phyloP scores from a whole-genome alignment of 164 flowering plant genomes.

The Vitis amurensis region DNA sequence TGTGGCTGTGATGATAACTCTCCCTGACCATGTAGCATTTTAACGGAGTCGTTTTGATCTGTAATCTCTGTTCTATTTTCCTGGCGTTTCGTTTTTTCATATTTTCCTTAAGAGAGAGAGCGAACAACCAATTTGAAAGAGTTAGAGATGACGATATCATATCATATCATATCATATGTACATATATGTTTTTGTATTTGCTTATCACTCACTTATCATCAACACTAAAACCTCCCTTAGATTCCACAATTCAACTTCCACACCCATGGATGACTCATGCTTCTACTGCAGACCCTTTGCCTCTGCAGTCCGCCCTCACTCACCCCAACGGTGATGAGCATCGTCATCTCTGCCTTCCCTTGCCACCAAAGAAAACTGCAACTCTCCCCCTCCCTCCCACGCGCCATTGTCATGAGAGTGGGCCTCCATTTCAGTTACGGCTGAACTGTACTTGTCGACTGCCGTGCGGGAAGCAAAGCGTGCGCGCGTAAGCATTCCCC shows the following conservation, averaged over 20 bases:
- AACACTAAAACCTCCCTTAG: too few species aligned
- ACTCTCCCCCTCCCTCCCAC: background rate
- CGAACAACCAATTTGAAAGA: background rate
- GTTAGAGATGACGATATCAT: background rate
- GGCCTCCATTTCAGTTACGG: too few species aligned
- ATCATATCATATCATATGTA: background rate
- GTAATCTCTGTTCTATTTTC: background rate
- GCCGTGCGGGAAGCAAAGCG: slow-evolving; percentile 12
- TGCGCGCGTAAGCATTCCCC: slow-evolving; percentile 12
- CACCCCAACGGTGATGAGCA: too few species aligned
- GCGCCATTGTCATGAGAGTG: slow-evolving; percentile 8
- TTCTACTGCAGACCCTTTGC: too few species aligned
- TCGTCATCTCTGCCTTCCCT: too few species aligned
- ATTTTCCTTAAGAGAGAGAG: background rate
- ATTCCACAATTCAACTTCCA: too few species aligned
- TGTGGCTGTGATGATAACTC: slow-evolving; percentile 37
- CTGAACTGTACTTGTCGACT: too few species aligned
- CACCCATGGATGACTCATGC: too few species aligned
- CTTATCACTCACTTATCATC: background rate
- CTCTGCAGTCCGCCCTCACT: too few species aligned
- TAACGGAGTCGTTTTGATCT: slow-evolving; percentile 6
- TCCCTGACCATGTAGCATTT: background rate
- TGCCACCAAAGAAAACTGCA: too few species aligned
- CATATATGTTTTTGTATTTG: background rate
- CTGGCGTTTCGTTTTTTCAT: background rate